A percentile compares a stretch with the other conserved stretches of the same genome.
Evolutionary conservation across 352 stramenopile species (phyloP).

Genomic region (Aphanomyces astaci): DNA sequence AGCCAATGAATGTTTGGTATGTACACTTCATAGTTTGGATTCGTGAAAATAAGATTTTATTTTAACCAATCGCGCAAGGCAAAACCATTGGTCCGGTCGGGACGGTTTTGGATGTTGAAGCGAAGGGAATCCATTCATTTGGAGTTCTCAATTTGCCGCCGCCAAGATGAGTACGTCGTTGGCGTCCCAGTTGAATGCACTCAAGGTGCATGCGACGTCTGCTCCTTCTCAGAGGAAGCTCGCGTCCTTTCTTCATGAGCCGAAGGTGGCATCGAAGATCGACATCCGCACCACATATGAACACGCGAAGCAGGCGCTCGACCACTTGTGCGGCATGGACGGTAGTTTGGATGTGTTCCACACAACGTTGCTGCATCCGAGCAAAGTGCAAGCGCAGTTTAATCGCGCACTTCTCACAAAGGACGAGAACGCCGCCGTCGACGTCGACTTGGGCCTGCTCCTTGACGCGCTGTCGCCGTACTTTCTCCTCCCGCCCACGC

Average conservation of each 20-base stretch:
- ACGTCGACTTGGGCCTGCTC: slow-evolving; percentile 53
- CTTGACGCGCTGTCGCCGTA: slow-evolving; percentile 78
- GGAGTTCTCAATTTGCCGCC: neutral
- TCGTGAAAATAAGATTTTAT: neutral
- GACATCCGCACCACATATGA: slow-evolving; percentile 83
- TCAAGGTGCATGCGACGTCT: slow-evolving; percentile 58
- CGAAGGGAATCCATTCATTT: slow-evolving; percentile 24
- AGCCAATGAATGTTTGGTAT: neutral
- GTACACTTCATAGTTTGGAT: neutral
- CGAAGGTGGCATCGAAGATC: slow-evolving; percentile 66
- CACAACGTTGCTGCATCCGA: slow-evolving; percentile 27
- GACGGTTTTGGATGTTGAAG: slow-evolving; percentile 17
- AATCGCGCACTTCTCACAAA: slow-evolving; percentile 59
- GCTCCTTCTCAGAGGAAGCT: slow-evolving; percentile 66
- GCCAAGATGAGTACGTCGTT: slow-evolving; percentile 32
- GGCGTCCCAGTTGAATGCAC: slow-evolving; percentile 68
- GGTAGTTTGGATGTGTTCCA: slow-evolving; percentile 56
- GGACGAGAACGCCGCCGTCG: slow-evolving; percentile 53
- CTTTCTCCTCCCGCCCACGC: slow-evolving; percentile 62
- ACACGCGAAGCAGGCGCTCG: slow-evolving; percentile 69
- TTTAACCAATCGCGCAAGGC: slow-evolving; percentile 1
- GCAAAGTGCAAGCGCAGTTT: slow-evolving; percentile 47
- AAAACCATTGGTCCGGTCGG: slow-evolving; percentile 16
- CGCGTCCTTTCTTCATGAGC: slow-evolving; percentile 79
- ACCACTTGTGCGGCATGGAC: slow-evolving; percentile 74